Percentiles rank a stretch among this genome's conserved stretches.
Conservation (phyloP, 1,284 basidiomycete species). For the Apiotrichum laibachii region DNA sequence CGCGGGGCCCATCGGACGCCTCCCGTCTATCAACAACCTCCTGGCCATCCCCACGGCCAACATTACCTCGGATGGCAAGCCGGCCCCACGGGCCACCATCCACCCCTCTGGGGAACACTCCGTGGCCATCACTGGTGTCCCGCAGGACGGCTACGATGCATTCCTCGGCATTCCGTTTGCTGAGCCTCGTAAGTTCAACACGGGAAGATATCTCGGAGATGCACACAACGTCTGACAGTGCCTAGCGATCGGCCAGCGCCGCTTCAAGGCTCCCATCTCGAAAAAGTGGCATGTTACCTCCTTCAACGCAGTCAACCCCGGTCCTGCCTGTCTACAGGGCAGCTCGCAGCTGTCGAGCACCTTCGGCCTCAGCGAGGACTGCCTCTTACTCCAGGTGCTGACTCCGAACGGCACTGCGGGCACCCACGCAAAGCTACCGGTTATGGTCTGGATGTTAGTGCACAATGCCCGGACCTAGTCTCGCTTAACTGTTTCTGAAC, state of each 20-base stretch:
- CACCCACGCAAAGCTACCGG: conserved; percentile 30
- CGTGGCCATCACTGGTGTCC: neutral
- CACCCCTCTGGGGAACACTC: no score
- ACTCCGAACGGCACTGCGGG: conserved; percentile 22
- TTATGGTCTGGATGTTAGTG: conserved; percentile 41
- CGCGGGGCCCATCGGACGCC: no score
- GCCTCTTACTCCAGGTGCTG: conserved; percentile 51
- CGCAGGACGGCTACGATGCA: neutral
- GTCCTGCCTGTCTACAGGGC: conserved; percentile 36
- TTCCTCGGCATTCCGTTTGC: conserved; percentile 10
- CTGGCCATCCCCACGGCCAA: no score
- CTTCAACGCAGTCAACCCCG: conserved; percentile 28
- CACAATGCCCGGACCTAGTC: no score
- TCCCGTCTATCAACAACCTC: no score
- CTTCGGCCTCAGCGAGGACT: conserved; percentile 45
- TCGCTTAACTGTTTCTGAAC: no score
- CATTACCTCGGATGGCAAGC: no score
- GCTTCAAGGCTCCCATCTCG: conserved; percentile 51
- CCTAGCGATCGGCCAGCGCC: conserved; percentile 52
- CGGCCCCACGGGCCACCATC: no score
- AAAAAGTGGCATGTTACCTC: conserved; percentile 26
- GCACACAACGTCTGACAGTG: neutral
- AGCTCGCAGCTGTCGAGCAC: conserved; percentile 5
- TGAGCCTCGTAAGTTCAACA: neutral
- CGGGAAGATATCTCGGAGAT: conserved; percentile 2